phyloP scores from a whole-genome alignment of 164 flowering plant species.

The Kalanchoe fedtschenkoi region DNA sequence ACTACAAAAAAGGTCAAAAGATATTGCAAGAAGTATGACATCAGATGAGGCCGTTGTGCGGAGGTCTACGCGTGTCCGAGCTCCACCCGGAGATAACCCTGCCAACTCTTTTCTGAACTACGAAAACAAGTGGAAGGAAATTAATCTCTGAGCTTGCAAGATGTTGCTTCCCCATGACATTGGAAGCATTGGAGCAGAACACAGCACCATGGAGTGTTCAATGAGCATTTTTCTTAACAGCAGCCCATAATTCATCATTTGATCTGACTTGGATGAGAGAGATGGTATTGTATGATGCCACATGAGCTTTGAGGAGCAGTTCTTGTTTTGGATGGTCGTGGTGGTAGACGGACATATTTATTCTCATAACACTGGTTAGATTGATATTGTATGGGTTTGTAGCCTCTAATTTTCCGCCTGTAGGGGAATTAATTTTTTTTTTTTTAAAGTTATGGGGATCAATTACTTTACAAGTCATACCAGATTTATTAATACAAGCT shows the following conservation, averaged over 20 bases:
- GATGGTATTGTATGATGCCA: background rate
- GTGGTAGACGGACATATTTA: background rate
- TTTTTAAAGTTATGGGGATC: too few relatives aligned
- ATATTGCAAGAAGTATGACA: slow-evolving; percentile 28
- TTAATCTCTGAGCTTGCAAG: background rate
- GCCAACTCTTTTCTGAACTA: slow-evolving; percentile 60
- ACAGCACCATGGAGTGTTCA: background rate
- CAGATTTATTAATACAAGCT: too few relatives aligned
- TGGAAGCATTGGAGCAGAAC: background rate
- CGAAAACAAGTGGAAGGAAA: slow-evolving; percentile 78
- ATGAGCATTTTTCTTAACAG: background rate
- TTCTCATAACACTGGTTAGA: background rate
- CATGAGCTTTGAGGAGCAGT: background rate
- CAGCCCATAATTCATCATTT: background rate
- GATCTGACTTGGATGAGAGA: background rate
- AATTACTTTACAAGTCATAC: too few relatives aligned
- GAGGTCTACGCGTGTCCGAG: slow-evolving; percentile 77
- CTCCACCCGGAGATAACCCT: slow-evolving; percentile 60
- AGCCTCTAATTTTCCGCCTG: too few relatives aligned
- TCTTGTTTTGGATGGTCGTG: background rate
- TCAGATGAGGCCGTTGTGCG: slow-evolving; percentile 64
- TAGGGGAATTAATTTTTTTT: too few relatives aligned
- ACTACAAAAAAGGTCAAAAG: slow-evolving; percentile 55
- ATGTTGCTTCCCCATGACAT: background rate
- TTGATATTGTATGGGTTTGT: too few relatives aligned